A percentile compares a stretch with the other conserved stretches of the same genome.
These are phyloP conservation scores for Yamadazyma ubonensis DNA, from an alignment of 805 yeast species.

Conservation along the genomic window DNA sequence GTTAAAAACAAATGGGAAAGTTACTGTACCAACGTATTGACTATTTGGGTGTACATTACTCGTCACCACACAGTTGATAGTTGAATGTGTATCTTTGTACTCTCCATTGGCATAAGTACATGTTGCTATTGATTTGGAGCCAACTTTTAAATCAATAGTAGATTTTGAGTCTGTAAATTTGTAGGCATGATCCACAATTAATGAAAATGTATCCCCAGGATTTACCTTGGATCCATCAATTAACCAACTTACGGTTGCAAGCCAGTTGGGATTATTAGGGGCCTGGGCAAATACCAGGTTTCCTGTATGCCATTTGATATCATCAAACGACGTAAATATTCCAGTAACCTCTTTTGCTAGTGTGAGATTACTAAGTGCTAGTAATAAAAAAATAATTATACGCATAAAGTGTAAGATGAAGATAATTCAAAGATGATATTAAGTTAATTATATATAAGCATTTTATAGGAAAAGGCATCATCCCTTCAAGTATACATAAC, in stretches of 20 bases:
- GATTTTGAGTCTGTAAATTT: slow-evolving; percentile 18
- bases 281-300: neutral
- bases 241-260: slow-evolving; percentile 21
- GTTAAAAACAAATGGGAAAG: slow-evolving; percentile 24
- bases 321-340: slow-evolving; percentile 11
- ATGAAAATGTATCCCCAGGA: slow-evolving; percentile 28
- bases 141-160: slow-evolving; percentile 16
- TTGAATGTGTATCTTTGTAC: slow-evolving; percentile 15
- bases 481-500: no score
- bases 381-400: no score
- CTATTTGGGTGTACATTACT: slow-evolving; percentile 13
- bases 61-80: slow-evolving; percentile 20
- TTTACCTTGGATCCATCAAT: slow-evolving; percentile 15
- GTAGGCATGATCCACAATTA: slow-evolving; percentile 26
- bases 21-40: slow-evolving; percentile 18
- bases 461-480: no score
- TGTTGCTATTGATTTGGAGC: slow-evolving; percentile 19
- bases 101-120: slow-evolving; percentile 21
- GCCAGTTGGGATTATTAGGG: slow-evolving; percentile 16
- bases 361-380: no score
- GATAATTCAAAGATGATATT: no score
- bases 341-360: slow-evolving; percentile 14
- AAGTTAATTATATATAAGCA: no score
- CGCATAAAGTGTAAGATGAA: no score
- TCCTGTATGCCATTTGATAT: slow-evolving; percentile 4